Evolutionary conservation across 2,329 filamentous ascomycete genomes (phyloP), one percentile per base, ranked within the genome.

Genomic region (Didymella pinodella): DNA sequence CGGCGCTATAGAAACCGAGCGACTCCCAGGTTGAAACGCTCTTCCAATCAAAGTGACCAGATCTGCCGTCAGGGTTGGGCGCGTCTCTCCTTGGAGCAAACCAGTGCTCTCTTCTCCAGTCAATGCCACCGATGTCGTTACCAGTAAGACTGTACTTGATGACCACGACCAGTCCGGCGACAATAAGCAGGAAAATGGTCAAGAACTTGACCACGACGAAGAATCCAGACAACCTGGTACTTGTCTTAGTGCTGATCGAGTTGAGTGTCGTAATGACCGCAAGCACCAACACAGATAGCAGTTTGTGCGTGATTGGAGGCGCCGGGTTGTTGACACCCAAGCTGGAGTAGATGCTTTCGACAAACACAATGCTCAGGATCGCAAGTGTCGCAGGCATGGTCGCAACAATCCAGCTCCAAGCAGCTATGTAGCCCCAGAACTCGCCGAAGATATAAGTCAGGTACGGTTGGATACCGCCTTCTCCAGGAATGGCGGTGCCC

Each of bases 381-480:
- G 86, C 86, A 36, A 88, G 78, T 0, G 86, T 88, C 0, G 86
- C 85, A 0, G 87, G 87, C 86, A 88, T 89, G 3, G 88, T 83
- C 7, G 85, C 85, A 0, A 88, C 82, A 26, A 89, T 82, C 86
- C 86, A 89, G 0, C 84, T 87, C 86, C 86, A 89, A 0, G 85
- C 86, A 0, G 86, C 85, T 25, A 89, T 73, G 67, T 88, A 89
- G 7, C 86, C 87, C 53, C 83, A 82, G 0, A 85, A 71, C 48
- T 88, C 85, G 34, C 87, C 86, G 59, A 83, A 89, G 32, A 88
- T 85, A 72, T 86, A 83, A 59, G 82, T 80, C 2, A 89, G 79
- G 62, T 87, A 89, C 0, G 85, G 85, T 65, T 89, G 87, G 18
- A 89, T 83, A 20, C 87, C 87, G 5, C 86, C 85, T 81, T 89